Conservation (phyloP, 495 filamentous ascomycete genomes). For the Daldinia vernicosa region DNA sequence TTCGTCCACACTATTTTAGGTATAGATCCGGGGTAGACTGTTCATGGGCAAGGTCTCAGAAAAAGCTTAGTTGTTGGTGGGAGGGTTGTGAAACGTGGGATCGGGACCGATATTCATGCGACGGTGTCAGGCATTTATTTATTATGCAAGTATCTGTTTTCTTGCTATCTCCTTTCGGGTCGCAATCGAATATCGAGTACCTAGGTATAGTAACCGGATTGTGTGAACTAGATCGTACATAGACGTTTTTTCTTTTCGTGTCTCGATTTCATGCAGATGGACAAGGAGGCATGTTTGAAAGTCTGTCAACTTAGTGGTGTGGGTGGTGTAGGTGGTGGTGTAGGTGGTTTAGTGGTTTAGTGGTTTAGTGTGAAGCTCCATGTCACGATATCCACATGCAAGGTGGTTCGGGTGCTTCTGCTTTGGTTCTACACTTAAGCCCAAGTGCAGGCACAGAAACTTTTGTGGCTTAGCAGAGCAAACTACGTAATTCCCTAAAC, state of each 20-base stretch:
- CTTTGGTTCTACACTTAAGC: slow-evolving; percentile 5
- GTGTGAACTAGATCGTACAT: neutral
- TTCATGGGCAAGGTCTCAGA: slow-evolving; percentile 21
- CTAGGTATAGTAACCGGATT: neutral
- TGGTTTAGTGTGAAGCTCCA: neutral
- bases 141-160: slow-evolving; percentile 2
- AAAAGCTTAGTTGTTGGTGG: slow-evolving; percentile 29
- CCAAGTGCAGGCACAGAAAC: slow-evolving; percentile 15
- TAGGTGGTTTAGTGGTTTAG: neutral
- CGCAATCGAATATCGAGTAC: neutral
- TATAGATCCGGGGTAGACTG: slow-evolving; percentile 32
- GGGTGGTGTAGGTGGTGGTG: too few relatives aligned
- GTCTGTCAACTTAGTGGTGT: neutral
- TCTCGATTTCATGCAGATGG: slow-evolving; percentile 4
- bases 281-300: neutral
- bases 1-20: slow-evolving; percentile 18
- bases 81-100: slow-evolving; percentile 41
- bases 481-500: slow-evolving; percentile 30
- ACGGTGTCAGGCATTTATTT: slow-evolving; percentile 20
- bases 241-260: neutral
- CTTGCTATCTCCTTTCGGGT: neutral
- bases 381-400: slow-evolving; percentile 15
- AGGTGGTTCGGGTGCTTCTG: neutral
- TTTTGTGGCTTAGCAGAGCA: slow-evolving; percentile 36
- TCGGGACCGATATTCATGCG: slow-evolving; percentile 37